Evolutionary conservation across 2,329 filamentous ascomycete species (phyloP).

Genomic region (Botrytis byssoidea): DNA sequence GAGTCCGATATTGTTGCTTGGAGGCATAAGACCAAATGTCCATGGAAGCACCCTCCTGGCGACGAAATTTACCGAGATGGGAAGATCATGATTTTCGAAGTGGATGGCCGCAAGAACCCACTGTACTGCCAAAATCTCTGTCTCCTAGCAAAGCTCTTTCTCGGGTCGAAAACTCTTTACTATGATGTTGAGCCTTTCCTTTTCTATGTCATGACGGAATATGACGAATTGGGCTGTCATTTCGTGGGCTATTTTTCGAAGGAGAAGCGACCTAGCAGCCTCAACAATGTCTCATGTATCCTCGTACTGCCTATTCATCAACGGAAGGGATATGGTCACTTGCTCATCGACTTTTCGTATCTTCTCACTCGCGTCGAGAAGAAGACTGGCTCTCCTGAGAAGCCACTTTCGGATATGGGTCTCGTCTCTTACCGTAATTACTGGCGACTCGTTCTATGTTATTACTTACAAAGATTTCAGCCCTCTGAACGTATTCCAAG

Average conservation of each 20-base stretch:
- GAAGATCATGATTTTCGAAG: slow-evolving; percentile 92
- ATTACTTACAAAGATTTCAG: slow-evolving; percentile 69
- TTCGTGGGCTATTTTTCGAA: slow-evolving; percentile 99
- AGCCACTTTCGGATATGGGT: slow-evolving; percentile 96
- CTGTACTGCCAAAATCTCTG: slow-evolving; percentile 99
- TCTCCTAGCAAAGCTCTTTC: slow-evolving; percentile 89
- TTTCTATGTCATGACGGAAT: slow-evolving; percentile 96
- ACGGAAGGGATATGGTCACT: slow-evolving; percentile 92
- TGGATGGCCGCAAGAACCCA: slow-evolving; percentile 93
- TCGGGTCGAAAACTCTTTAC: slow-evolving; percentile 98
- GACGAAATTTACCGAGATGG: slow-evolving; percentile 96
- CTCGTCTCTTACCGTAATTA: slow-evolving; percentile 96
- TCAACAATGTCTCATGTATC: slow-evolving; percentile 98
- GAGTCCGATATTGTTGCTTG: slow-evolving; percentile 98
- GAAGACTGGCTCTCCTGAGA: slow-evolving; percentile 94
- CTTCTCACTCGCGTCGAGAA: slow-evolving; percentile 88
- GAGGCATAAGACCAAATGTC: slow-evolving; percentile 96
- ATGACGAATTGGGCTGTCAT: slow-evolving; percentile 87
- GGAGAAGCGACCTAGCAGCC: slow-evolving; percentile 89
- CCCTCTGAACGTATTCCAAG: slow-evolving; percentile 53
- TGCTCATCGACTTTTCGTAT: slow-evolving; percentile 98
- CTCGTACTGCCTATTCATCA: slow-evolving; percentile 94
- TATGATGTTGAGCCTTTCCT: slow-evolving; percentile 97
- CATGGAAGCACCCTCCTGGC: slow-evolving; percentile 92
- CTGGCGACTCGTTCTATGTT: slow-evolving; percentile 87